phyloP scores from a whole-genome alignment of 208 protist species.

The Angomonas desouzai region DNA sequence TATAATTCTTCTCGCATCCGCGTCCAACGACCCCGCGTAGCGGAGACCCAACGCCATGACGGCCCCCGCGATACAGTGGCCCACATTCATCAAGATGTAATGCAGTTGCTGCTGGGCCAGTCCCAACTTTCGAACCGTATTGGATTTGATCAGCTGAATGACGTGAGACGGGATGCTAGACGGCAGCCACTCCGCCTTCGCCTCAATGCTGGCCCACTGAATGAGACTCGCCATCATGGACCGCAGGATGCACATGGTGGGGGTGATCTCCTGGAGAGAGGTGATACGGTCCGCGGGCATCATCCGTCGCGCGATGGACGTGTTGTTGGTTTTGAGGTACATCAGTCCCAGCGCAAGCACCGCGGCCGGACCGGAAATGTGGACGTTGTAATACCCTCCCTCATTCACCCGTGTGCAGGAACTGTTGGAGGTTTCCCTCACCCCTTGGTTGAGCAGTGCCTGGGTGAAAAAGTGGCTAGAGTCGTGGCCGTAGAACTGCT shows the following conservation, averaged over 20 bases:
- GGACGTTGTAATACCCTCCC: slow-evolving; percentile 73
- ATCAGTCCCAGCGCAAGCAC: slow-evolving; percentile 72
- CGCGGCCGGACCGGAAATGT: slow-evolving; percentile 58
- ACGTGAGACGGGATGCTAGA: slow-evolving; percentile 41
- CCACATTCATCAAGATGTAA: slow-evolving; percentile 77
- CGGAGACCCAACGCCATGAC: slow-evolving; percentile 72
- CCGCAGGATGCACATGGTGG: slow-evolving; percentile 71
- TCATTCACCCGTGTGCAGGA: slow-evolving; percentile 72
- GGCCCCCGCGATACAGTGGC: slow-evolving; percentile 66
- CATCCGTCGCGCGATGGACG: slow-evolving; percentile 41
- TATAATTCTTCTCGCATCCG: slow-evolving; percentile 41
- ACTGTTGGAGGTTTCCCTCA: slow-evolving; percentile 33
- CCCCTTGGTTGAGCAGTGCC: slow-evolving; percentile 39
- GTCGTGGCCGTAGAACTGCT: slow-evolving; percentile 48
- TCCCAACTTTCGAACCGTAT: neutral
- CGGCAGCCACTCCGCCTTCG: slow-evolving; percentile 47
- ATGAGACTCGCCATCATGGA: slow-evolving; percentile 68
- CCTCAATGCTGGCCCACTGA: slow-evolving; percentile 50
- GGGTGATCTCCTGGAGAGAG: slow-evolving; percentile 65
- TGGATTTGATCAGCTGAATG: slow-evolving; percentile 18
- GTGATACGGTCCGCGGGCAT: slow-evolving; percentile 42
- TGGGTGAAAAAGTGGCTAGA: slow-evolving; percentile 57
- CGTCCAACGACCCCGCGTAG: slow-evolving; percentile 77
- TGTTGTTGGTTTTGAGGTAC: slow-evolving; percentile 63
- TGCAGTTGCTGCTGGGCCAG: slow-evolving; percentile 56